phyloP scores from a whole-genome alignment of 495 filamentous ascomycete species.

The Annulohypoxylon stygium region DNA sequence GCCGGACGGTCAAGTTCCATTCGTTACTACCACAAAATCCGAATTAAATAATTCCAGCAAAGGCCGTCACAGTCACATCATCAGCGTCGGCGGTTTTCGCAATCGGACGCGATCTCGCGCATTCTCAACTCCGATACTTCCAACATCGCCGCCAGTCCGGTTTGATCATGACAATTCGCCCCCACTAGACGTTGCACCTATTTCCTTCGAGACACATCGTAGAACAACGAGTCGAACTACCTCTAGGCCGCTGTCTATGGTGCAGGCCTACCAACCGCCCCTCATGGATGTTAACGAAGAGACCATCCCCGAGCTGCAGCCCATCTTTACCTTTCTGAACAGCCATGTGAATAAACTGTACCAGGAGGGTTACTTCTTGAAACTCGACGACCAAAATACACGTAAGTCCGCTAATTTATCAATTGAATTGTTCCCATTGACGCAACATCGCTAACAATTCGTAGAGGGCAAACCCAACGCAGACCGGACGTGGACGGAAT shows the following conservation, averaged over 20 bases:
- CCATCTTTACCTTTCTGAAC: constrained; percentile 94
- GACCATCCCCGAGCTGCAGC: constrained; percentile 91
- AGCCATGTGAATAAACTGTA: constrained; percentile 97
- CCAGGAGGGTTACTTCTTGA: constrained; percentile 97
- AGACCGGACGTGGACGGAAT: constrained; percentile 95
- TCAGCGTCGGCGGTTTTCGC: constrained; percentile 47
- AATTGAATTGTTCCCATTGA: background rate
- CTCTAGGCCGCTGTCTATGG: constrained; percentile 70
- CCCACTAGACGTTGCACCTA: constrained; percentile 42
- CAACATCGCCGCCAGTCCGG: constrained; percentile 46
- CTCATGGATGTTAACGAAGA: constrained; percentile 85
- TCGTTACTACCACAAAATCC: constrained; percentile 40
- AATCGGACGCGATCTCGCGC: constrained; percentile 47
- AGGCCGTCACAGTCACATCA: constrained; percentile 49
- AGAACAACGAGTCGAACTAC: constrained; percentile 50
- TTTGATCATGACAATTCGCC: constrained; percentile 55
- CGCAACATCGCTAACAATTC: constrained; percentile 43
- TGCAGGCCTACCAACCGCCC: constrained; percentile 88
- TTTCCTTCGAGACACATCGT: constrained; percentile 42
- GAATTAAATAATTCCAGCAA: constrained; percentile 34
- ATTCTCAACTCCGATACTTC: constrained; percentile 45
- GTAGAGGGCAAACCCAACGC: constrained; percentile 86
- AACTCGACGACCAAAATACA: constrained; percentile 91
- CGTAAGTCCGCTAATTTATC: constrained; percentile 66
- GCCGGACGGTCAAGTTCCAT: constrained; percentile 40